Percentiles rank a stretch among this genome's conserved stretches.
Evolutionary conservation across 2,329 filamentous ascomycete species (phyloP).

Genomic region (Rutstroemia sp.): DNA sequence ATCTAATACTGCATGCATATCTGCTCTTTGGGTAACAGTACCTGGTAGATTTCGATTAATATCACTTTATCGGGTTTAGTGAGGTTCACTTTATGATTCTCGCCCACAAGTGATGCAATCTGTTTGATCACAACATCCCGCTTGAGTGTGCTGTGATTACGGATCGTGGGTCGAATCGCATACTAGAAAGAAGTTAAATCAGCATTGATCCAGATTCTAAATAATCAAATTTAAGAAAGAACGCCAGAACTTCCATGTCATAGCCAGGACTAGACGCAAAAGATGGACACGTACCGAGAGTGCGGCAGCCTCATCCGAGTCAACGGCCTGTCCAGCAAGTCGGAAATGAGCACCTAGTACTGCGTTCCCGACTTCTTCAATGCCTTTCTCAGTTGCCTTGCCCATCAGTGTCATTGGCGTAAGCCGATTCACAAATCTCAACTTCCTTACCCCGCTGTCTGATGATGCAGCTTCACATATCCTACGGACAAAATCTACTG

Average conservation of each 20-base stretch:
- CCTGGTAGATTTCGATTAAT: slow-evolving; percentile 74
- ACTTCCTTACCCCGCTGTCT: slow-evolving; percentile 39
- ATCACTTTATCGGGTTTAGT: slow-evolving; percentile 70
- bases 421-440: slow-evolving; percentile 53
- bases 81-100: slow-evolving; percentile 70
- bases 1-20: slow-evolving; percentile 5
- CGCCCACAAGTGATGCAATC: slow-evolving; percentile 43
- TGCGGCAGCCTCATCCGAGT: slow-evolving; percentile 16
- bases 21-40: slow-evolving; percentile 32
- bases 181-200: slow-evolving; percentile 47
- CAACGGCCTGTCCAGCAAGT: slow-evolving; percentile 30
- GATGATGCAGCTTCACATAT: slow-evolving; percentile 47
- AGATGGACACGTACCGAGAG: slow-evolving; percentile 9
- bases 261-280: slow-evolving; percentile 3
- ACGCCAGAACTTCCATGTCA: neutral
- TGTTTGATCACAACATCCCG: slow-evolving; percentile 63
- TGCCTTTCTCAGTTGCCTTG: slow-evolving; percentile 61
- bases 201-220: neutral
- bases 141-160: slow-evolving; percentile 63
- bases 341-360: slow-evolving; percentile 58
- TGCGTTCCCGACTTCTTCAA: slow-evolving; percentile 55
- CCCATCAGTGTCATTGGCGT: slow-evolving; percentile 46
- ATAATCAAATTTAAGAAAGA: neutral
- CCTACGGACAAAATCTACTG: slow-evolving; percentile 43
- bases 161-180: slow-evolving; percentile 73